Percentiles rank a stretch among this genome's conserved stretches.
Evolutionary conservation across 2,329 filamentous ascomycete genomes (phyloP).

Genomic region (Fusarium chuoi): DNA sequence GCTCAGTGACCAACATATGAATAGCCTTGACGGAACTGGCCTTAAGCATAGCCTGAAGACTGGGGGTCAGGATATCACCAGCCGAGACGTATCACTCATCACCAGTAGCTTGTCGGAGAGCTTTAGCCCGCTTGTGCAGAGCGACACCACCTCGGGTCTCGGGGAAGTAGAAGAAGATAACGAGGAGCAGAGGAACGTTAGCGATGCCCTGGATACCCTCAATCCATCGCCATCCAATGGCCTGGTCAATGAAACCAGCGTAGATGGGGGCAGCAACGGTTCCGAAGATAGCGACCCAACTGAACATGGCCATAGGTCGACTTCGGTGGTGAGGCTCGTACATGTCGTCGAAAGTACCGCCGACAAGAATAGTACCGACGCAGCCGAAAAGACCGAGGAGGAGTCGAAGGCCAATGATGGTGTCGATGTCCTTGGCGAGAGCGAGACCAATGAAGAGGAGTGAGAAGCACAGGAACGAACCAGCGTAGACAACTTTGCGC

Average conservation of each 20-base stretch:
- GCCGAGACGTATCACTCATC: conserved; percentile 37
- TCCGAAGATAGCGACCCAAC: conserved; percentile 39
- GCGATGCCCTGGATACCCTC: conserved; percentile 38
- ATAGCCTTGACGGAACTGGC: conserved; percentile 39
- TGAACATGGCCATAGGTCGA: conserved; percentile 41
- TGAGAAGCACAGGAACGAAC: conserved; percentile 35
- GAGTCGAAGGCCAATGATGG: conserved; percentile 36
- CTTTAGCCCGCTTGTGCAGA: conserved; percentile 36
- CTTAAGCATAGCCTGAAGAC: conserved; percentile 37
- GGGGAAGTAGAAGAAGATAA: conserved; percentile 37
- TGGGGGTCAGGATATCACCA: conserved; percentile 35
- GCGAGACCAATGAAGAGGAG: conserved; percentile 36
- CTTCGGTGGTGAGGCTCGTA: conserved; percentile 38
- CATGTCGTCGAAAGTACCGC: conserved; percentile 40
- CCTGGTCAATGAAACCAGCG: conserved; percentile 36
- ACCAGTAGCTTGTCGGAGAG: conserved; percentile 35
- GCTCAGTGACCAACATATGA: conserved; percentile 38
- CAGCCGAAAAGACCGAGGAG: conserved; percentile 38
- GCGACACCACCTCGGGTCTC: conserved; percentile 37
- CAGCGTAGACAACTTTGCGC: conserved; percentile 35
- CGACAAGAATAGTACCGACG: conserved; percentile 38
- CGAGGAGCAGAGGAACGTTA: conserved; percentile 28
- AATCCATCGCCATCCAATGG: conserved; percentile 39
- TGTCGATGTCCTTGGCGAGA: conserved; percentile 33
- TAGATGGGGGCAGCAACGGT: conserved; percentile 36